phyloP scores from a whole-genome alignment of 441 rosid species.

The Breynia disticha region DNA sequence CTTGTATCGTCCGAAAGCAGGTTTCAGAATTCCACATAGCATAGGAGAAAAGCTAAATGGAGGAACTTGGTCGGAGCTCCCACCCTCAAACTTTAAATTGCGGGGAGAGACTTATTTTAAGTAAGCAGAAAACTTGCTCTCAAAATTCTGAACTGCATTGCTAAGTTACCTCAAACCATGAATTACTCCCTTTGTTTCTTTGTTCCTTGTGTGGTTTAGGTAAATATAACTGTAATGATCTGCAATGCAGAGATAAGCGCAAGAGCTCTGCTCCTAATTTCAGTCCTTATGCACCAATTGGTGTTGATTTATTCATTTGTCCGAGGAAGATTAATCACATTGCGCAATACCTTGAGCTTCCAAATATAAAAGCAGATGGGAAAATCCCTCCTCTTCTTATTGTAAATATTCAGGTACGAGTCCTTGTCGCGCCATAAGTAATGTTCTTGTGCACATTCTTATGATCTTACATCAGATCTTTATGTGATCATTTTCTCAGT shows the following conservation, averaged over 20 bases:
- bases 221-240: constrained; percentile 17
- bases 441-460: background rate
- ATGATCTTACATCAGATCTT: constrained; percentile 4
- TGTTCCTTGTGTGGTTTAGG: constrained; percentile 4
- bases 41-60: constrained; percentile 35
- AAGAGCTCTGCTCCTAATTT: constrained; percentile 58
- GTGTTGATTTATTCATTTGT: constrained; percentile 71
- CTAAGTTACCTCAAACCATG: constrained; percentile 2
- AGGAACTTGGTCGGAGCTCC: constrained; percentile 71
- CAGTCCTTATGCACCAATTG: constrained; percentile 59
- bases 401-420: constrained; percentile 76
- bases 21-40: constrained; percentile 36
- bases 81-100: constrained; percentile 78
- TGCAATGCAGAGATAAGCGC: constrained; percentile 60
- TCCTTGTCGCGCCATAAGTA: background rate
- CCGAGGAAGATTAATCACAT: constrained; percentile 80
- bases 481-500: constrained; percentile 30
- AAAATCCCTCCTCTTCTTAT: constrained; percentile 67
- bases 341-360: constrained; percentile 80
- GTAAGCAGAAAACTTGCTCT: constrained; percentile 27
- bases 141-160: background rate
- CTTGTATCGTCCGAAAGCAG: constrained; percentile 54
- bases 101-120: constrained; percentile 73
- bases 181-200: constrained; percentile 3
- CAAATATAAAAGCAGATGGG: constrained; percentile 44